Evolutionary conservation across 345 rosid species (phyloP), one percentile per base, ranked within the genome.

Genomic region (Bretschneidera sinensis): DNA sequence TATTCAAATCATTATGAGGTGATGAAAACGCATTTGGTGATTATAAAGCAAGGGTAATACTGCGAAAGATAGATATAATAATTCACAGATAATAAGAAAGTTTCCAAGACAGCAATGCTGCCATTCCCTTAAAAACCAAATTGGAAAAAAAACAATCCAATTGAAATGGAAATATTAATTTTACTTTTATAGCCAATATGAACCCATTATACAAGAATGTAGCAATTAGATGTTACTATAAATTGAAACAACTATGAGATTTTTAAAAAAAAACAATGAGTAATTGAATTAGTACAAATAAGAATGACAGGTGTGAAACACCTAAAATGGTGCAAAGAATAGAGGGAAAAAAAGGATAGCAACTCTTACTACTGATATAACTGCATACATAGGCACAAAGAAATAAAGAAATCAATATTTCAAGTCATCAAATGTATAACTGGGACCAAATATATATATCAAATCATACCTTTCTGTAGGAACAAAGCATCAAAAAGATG

Each of bases 401-500:
- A 5, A 39, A 39, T 39, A 9, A 14, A 39, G 11, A 39, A 4
- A 39, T 39, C 45, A 39, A 39, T 28, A 28, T 8, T 28, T n/a
- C n/a, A n/a, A n/a, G n/a, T n/a, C n/a, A n/a, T n/a, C n/a, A 28
- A 28, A 2, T 39, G 16, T 4, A 39, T 39, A 4, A 1, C 11
- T 4, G 15, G 45, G 45, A 39, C 45, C 16, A 7, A 39, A 4
- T 14, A n/a, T n/a, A n/a, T n/a, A n/a, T n/a, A 68, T 24, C 19
- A 65, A 49, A 51, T 21, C 28, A 49, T 79, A 94, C 97, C 96
- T 90, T 86, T 79, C 83, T 80, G 71, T 81, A 90, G 67, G 92
- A 86, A 63, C 96, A 92, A 64, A 90, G 92, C 87, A 82, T 82
- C 85, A 86, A 68, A 78, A 79, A 86, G 80, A 90, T 78, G 76